phyloP scores from a whole-genome alignment of 164 flowering plant species.

The Chimonanthus praecox region DNA sequence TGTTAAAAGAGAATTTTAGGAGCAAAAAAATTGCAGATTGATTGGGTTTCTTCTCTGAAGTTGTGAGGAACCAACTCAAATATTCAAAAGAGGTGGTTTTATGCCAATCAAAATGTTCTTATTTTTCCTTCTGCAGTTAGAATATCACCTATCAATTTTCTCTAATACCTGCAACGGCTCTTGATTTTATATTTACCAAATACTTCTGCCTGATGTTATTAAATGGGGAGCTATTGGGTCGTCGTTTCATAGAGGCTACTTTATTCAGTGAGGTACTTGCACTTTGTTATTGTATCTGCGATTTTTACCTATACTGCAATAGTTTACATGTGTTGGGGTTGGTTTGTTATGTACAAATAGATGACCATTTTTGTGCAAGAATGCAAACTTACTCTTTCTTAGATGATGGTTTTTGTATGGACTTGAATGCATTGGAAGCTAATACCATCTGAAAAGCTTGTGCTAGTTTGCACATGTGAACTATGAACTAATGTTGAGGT shows the following conservation, averaged over 20 bases:
- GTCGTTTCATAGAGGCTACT: not conserved
- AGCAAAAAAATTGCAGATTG: conserved; percentile 49
- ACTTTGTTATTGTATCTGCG: not conserved
- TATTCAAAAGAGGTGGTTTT: not conserved
- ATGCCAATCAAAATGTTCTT: not conserved
- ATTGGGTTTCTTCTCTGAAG: not conserved
- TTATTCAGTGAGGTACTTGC: not conserved
- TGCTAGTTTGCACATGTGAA: not conserved
- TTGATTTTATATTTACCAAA: not conserved
- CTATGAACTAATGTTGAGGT: not conserved
- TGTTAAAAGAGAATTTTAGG: conserved; percentile 75
- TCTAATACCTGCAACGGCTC: not conserved
- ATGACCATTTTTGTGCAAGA: conserved; percentile 5
- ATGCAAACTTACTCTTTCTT: not conserved
- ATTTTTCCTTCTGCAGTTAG: conserved; percentile 2
- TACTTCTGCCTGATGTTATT: not conserved
- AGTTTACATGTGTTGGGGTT: not conserved
- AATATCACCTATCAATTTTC: not conserved
- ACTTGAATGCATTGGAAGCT: not conserved
- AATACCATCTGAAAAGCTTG: not conserved
- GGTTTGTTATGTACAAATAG: not conserved
- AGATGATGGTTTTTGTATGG: not conserved
- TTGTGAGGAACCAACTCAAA: not conserved
- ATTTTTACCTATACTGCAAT: not conserved
- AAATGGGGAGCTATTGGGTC: not conserved